Evolutionary conservation across 345 rosid species (phyloP), one percentile per base, ranked within the genome.

Genomic region (Eucalyptus melliodora): DNA sequence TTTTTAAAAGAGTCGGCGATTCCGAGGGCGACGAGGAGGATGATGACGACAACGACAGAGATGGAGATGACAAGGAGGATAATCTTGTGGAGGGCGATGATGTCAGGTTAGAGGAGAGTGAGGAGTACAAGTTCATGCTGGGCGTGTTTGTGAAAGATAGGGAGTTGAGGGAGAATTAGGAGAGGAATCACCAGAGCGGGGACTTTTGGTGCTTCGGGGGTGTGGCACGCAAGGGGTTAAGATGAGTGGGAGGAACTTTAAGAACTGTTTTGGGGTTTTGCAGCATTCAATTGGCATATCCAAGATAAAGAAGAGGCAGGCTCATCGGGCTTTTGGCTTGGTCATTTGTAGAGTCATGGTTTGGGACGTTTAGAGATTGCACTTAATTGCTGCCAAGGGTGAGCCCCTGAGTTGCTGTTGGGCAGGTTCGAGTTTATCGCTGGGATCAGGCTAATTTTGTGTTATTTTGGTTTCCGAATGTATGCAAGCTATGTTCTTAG

Each of bases 291-390:
- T 86, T 6, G 89, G 92, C 30, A 91, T 94, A 62, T 83, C 90
- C 31, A 97, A 94, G 89, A 95, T 97, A 6, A 92, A 89, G 87
- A 91, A 90, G 91, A 94, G 82, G 91, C 91, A 9, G 86, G 97
- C 94, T 21, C 99, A 97, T 89, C 91, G 96, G 53, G 96, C 97
- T 89, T 91, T 94, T 60, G 97, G 93, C 11, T 93, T 90, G 82
- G 97, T 95, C 88, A 90, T 96, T 49, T 97, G 97, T 67, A 93
- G 90, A 93, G 96, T 97, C 92, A 92, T 96, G 90, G 97, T 95
- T 44, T 96, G 98, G 97, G 97, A 96, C 87, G 53, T 94, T 87
- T 89, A 90, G 42, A 87, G 88, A 89, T 91, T 94, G 89, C 95
- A 95, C 59, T 47, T 19, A 89, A 89, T 92, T 90, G 92, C 91